Evolutionary conservation across 345 rosid species (phyloP).

Genomic region (Pistacia vera): DNA sequence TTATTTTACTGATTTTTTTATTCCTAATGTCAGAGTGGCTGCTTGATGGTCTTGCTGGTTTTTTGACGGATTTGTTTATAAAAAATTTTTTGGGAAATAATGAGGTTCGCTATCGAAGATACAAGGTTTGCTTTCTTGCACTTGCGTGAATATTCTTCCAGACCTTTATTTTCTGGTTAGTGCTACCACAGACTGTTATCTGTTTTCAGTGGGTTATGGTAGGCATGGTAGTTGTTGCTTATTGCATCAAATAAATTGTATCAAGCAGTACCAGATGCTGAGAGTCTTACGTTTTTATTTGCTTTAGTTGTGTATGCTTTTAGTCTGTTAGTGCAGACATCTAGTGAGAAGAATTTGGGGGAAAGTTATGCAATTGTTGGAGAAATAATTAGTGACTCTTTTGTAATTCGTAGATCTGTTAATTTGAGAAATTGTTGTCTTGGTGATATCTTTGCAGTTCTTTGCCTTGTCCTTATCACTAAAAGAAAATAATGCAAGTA

Average conservation of each 20-base stretch:
- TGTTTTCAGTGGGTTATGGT: background rate
- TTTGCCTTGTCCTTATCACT: background rate
- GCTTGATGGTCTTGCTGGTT: constrained; percentile 95
- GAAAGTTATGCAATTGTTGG: no score
- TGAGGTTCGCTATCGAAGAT: constrained; percentile 91
- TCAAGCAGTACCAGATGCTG: no score
- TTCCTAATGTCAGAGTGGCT: constrained; percentile 78
- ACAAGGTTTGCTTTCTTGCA: constrained; percentile 61
- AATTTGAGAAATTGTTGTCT: background rate
- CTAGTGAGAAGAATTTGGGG: no score
- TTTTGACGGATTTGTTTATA: constrained; percentile 82
- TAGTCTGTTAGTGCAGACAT: no score
- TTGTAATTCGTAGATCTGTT: background rate
- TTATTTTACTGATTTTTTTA: constrained; percentile 15
- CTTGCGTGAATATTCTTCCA: background rate
- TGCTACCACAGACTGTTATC: background rate
- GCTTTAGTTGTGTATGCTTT: no score
- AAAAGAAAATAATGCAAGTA: background rate
- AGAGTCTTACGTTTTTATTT: no score
- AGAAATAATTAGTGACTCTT: no score
- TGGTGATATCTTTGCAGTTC: background rate
- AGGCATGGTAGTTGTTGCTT: no score
- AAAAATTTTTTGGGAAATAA: constrained; percentile 95
- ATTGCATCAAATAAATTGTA: no score
- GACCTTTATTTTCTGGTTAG: no score